Percentiles rank a stretch among this genome's conserved stretches.
Evolutionary conservation across 73 alveolate species (phyloP).

Genomic region (Blepharisma japonicum): DNA sequence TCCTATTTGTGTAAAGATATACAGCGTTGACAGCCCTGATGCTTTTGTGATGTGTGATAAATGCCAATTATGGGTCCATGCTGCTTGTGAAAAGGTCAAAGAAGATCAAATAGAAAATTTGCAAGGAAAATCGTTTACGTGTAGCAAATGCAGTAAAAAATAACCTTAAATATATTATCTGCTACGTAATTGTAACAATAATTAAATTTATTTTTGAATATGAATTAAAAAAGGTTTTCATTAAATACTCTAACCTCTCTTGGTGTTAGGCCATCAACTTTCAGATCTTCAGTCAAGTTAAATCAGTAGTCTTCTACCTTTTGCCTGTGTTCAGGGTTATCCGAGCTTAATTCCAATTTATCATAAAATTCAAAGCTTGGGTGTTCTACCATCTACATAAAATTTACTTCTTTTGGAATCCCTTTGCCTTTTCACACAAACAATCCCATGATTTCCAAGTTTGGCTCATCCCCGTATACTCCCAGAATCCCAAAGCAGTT

Average conservation of each 20-base stretch:
- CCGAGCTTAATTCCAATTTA: slow-evolving; percentile 35
- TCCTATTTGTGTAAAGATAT: slow-evolving; percentile 25
- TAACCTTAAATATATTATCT: too few relatives aligned
- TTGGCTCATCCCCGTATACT: slow-evolving; percentile 56
- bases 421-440: slow-evolving; percentile 58
- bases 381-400: slow-evolving; percentile 35
- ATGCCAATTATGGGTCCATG: slow-evolving; percentile 18
- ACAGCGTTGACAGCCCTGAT: background rate
- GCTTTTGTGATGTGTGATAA: slow-evolving; percentile 17
- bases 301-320: slow-evolving; percentile 50
- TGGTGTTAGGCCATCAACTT: slow-evolving; percentile 28
- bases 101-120: background rate
- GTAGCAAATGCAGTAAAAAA: slow-evolving; percentile 8
- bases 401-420: slow-evolving; percentile 38
- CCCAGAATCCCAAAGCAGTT: slow-evolving; percentile 51
- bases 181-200: too few relatives aligned
- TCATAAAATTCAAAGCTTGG: slow-evolving; percentile 41
- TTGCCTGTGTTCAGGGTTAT: slow-evolving; percentile 34
- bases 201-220: too few relatives aligned
- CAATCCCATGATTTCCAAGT: slow-evolving; percentile 58
- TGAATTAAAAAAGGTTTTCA: background rate
- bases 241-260: background rate
- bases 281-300: slow-evolving; percentile 39
- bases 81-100: slow-evolving; percentile 8
- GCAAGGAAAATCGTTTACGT: background rate